phyloP scores from a whole-genome alignment of 805 yeast genomes.

The Ogataea ganodermae region DNA sequence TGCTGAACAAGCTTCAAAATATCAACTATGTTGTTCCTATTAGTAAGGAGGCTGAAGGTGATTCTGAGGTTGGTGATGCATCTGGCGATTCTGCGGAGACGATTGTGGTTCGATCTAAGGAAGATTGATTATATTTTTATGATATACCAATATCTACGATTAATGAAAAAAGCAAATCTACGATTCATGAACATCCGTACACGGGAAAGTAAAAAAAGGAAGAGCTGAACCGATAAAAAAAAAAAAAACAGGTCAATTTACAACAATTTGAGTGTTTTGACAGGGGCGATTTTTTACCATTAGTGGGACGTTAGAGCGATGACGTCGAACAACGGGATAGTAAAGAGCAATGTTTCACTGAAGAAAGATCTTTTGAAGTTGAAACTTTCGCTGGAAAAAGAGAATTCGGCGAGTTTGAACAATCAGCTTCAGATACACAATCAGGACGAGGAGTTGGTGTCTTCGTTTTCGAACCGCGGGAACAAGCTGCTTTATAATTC shows the following conservation, averaged over 20 bases:
- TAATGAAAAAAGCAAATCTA: background rate
- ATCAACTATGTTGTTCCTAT: conserved; percentile 24
- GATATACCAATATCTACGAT: background rate
- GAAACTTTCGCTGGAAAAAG: conserved; percentile 22
- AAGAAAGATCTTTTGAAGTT: conserved; percentile 30
- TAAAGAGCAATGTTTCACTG: conserved; percentile 15
- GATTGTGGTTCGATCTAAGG: conserved; percentile 7
- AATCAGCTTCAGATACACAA: conserved; percentile 10
- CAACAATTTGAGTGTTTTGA: background rate
- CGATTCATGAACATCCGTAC: background rate
- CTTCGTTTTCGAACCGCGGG: conserved; percentile 34
- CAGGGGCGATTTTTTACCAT: background rate
- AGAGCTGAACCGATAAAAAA: background rate
- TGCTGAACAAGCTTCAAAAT: conserved; percentile 31
- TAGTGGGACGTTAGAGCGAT: background rate
- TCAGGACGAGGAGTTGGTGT: conserved; percentile 21
- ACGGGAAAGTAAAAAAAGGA: background rate
- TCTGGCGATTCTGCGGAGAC: conserved; percentile 4
- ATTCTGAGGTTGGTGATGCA: conserved; percentile 1
- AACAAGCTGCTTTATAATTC: conserved; percentile 31
- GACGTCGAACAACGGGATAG: conserved; percentile 7
- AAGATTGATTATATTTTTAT: too few relatives aligned
- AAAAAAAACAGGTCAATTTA: background rate
- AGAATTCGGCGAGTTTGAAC: conserved; percentile 12
- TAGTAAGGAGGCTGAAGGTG: conserved; percentile 8